These are phyloP conservation scores for Trichothecium sympodiale DNA, from an alignment of 2,329 filamentous ascomycete genomes.

Conservation along the genomic window DNA sequence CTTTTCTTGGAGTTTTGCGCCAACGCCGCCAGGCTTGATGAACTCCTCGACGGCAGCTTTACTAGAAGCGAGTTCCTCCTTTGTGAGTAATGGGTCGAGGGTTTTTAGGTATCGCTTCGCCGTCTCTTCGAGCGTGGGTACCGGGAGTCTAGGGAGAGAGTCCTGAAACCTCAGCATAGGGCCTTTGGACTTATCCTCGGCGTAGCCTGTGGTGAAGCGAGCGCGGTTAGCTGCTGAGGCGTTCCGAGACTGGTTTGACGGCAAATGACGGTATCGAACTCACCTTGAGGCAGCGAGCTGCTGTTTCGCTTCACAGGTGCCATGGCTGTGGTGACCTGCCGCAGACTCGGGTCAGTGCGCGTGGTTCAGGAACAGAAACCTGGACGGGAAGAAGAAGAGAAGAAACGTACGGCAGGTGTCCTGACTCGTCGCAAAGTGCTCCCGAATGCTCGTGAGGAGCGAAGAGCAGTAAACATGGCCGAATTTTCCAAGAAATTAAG, in stretches of 20 bases:
- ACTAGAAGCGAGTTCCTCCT: conserved; percentile 58
- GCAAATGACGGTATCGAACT: conserved; percentile 5
- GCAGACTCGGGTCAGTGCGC: conserved; percentile 2
- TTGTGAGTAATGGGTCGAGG: conserved; percentile 61
- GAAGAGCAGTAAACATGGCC: conserved; percentile 24
- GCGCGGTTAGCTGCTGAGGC: conserved; percentile 10
- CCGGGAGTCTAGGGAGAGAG: conserved; percentile 68
- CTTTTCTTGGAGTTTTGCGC: conserved; percentile 78
- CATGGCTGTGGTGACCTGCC: conserved; percentile 29
- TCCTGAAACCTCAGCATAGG: conserved; percentile 78
- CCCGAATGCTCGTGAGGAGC: conserved; percentile 18
- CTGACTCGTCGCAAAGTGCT: conserved; percentile 20
- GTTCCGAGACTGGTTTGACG: conserved; percentile 3
- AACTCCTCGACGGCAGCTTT: conserved; percentile 83
- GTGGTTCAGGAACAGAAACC: neutral
- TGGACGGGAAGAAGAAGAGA: conserved; percentile 1
- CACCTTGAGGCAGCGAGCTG: conserved; percentile 46
- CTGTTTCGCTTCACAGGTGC: conserved; percentile 41
- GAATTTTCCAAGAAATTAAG: conserved; percentile 6
- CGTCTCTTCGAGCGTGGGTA: conserved; percentile 75
- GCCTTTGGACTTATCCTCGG: conserved; percentile 68
- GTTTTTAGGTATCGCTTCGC: conserved; percentile 71
- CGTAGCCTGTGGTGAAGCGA: conserved; percentile 48
- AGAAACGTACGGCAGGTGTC: conserved; percentile 11
- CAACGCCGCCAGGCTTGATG: conserved; percentile 73